Conservation (phyloP, 495 filamentous ascomycete species). For the Penicillium steckii region DNA sequence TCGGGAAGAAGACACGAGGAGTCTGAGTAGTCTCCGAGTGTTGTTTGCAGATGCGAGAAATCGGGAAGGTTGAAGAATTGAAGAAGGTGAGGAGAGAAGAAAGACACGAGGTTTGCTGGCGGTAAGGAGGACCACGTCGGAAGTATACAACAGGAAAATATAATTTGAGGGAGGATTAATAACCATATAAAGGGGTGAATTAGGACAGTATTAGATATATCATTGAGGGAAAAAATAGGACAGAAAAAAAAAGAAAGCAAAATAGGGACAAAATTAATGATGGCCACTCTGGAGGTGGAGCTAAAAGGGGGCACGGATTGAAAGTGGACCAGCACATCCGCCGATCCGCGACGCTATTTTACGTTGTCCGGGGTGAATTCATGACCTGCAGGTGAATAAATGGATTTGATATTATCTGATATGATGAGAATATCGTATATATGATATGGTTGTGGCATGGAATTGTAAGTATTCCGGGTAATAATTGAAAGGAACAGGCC, state of each 20-base stretch:
- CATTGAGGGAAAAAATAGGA: no score
- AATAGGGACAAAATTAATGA: slow-evolving; percentile 9
- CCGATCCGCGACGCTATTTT: slow-evolving; percentile 16
- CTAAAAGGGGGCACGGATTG: slow-evolving; percentile 19
- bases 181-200: no score
- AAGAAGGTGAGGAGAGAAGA: not conserved
- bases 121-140: not conserved
- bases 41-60: slow-evolving; percentile 1
- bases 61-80: not conserved
- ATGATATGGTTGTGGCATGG: not conserved
- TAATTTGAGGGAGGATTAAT: no score
- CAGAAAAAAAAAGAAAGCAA: not conserved
- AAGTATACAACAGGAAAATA: not conserved
- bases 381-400: not conserved
- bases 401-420: not conserved
- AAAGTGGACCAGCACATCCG: slow-evolving; percentile 12
- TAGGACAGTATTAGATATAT: not conserved
- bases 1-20: slow-evolving; percentile 1
- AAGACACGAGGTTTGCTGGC: slow-evolving; percentile 6
- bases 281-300: slow-evolving; percentile 15
- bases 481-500: not conserved
- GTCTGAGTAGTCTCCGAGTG: not conserved
- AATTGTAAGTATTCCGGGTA: not conserved
- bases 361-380: not conserved
- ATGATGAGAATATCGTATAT: not conserved